Evolutionary conservation across 106 monocot species (phyloP).

Genomic region (Dioscorea alata): DNA sequence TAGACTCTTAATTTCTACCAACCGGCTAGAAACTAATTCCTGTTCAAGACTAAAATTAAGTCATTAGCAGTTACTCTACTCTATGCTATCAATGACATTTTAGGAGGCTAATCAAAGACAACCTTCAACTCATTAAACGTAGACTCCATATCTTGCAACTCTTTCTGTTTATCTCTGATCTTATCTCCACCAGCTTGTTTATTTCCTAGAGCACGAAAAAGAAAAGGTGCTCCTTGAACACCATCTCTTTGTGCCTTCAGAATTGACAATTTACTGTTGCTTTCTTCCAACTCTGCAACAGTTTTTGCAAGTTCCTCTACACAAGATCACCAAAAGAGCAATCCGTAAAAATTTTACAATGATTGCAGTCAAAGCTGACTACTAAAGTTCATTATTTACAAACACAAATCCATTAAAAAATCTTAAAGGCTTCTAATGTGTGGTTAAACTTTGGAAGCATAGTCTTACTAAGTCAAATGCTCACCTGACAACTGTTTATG

Average conservation of each 20-base stretch:
- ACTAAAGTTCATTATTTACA: not conserved
- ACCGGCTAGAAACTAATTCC: conserved; percentile 64
- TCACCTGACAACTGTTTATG: conserved; percentile 65
- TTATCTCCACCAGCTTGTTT: conserved; percentile 38
- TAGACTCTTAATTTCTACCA: conserved; percentile 55
- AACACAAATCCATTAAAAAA: not conserved
- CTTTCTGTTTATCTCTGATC: conserved; percentile 65
- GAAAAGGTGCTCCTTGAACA: conserved; percentile 46
- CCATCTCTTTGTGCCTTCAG: conserved; percentile 65
- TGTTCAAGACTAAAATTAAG: conserved; percentile 22
- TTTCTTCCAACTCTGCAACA: conserved; percentile 68
- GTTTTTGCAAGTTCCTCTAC: conserved; percentile 67
- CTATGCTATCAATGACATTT: not conserved
- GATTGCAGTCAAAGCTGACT: not conserved
- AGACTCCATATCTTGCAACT: conserved; percentile 67
- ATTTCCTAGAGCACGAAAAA: conserved; percentile 65
- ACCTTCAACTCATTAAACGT: conserved; percentile 58
- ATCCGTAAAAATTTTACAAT: not conserved
- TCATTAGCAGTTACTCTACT: not conserved
- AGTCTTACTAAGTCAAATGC: not conserved
- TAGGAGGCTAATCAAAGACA: not conserved
- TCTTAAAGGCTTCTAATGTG: no score
- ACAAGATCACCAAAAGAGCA: not conserved
- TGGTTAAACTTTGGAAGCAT: not conserved
- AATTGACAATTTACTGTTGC: conserved; percentile 36